Evolutionary conservation across 2,329 filamentous ascomycete genomes (phyloP).

Genomic region (Tolypocladium sp.): DNA sequence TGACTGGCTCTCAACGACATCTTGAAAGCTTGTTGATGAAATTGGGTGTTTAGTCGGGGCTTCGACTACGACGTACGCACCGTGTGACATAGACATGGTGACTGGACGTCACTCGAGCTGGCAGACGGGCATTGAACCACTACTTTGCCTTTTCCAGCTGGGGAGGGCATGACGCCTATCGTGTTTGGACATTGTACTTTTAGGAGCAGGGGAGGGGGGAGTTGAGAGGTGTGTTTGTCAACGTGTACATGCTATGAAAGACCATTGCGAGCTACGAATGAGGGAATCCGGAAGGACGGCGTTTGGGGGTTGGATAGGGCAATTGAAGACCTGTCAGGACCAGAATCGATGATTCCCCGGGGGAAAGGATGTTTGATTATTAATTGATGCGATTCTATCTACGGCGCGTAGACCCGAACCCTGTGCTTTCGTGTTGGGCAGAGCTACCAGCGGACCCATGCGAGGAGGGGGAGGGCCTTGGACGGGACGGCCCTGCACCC

Average conservation of each 20-base stretch:
- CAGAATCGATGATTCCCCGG: neutral
- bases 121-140: neutral
- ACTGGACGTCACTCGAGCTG: neutral
- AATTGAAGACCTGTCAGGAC: slow-evolving; percentile 4
- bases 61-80: neutral
- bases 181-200: slow-evolving; percentile 17
- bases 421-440: slow-evolving; percentile 57
- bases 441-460: slow-evolving; percentile 26
- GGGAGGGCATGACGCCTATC: neutral
- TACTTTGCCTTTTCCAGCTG: neutral
- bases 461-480: slow-evolving; percentile 19
- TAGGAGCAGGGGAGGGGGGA: slow-evolving; percentile 7
- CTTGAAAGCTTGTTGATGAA: slow-evolving; percentile 1
- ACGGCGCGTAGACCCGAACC: slow-evolving; percentile 61
- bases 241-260: slow-evolving; percentile 12
- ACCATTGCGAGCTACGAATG: neutral
- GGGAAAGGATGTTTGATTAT: neutral
- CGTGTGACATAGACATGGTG: neutral
- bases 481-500: slow-evolving; percentile 8
- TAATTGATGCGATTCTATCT: slow-evolving; percentile 25
- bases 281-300: slow-evolving; percentile 1
- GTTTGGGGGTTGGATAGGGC: slow-evolving; percentile 10
- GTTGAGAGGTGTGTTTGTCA: slow-evolving; percentile 5
- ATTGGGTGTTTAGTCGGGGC: neutral
- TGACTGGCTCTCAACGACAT: neutral